phyloP scores from a whole-genome alignment of 164 flowering plant species.

The Kalanchoe fedtschenkoi region DNA sequence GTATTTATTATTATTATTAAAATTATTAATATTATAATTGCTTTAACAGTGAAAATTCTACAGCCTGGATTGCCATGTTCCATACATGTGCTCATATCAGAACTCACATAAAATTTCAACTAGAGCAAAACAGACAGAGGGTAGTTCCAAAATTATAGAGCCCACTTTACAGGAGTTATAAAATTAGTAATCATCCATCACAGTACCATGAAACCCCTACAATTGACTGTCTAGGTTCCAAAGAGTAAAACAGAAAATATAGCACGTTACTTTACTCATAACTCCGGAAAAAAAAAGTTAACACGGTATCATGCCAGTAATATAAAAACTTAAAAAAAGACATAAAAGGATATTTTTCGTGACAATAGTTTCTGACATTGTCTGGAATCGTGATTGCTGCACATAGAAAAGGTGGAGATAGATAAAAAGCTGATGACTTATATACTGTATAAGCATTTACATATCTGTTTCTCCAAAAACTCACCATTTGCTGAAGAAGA shows the following conservation, averaged over 20 bases:
- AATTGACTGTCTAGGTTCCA: not conserved
- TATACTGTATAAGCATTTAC: not conserved
- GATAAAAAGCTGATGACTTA: not conserved
- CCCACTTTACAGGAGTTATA: no score
- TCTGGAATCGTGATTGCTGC: constrained; percentile 92
- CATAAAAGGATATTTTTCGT: constrained; percentile 79
- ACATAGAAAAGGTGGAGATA: constrained; percentile 7
- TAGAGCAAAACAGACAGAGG: not conserved
- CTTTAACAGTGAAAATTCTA: not conserved
- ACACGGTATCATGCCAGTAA: not conserved
- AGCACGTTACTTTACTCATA: not conserved
- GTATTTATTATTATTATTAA: no score
- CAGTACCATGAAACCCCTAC: not conserved
- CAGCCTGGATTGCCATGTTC: no score
- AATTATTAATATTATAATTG: no score
- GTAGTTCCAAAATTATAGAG: not conserved
- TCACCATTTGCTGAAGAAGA: constrained; percentile 84
- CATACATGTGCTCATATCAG: no score
- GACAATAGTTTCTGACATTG: constrained; percentile 82
- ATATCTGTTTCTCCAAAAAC: constrained; percentile 13
- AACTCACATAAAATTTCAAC: not conserved
- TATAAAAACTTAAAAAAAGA: not conserved
- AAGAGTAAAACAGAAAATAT: not conserved
- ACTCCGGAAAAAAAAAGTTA: not conserved
- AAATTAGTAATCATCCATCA: not conserved